phyloP scores from a whole-genome alignment of 2,329 filamentous ascomycete genomes.

The Stemphylium lycopersici region DNA sequence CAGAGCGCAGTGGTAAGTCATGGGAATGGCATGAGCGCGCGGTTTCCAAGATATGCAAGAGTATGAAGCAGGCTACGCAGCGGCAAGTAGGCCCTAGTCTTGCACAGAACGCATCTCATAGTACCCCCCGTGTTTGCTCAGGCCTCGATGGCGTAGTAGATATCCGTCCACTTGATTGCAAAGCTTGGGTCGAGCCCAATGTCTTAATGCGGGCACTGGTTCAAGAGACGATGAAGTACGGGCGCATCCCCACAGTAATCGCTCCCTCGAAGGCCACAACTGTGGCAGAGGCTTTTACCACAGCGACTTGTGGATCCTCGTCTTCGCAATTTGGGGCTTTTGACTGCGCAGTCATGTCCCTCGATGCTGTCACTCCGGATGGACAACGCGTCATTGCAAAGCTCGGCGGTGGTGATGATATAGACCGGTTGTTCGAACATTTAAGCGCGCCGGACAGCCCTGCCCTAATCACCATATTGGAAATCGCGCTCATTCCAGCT shows the following conservation, averaged over 20 bases:
- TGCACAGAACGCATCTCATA: neutral
- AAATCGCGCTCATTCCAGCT: constrained; percentile 3
- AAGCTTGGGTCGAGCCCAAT: neutral
- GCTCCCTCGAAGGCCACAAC: neutral
- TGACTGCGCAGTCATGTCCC: constrained; percentile 2
- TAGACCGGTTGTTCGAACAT: neutral
- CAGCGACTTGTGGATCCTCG: neutral
- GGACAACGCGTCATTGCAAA: neutral
- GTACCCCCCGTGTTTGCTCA: neutral
- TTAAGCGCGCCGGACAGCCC: neutral
- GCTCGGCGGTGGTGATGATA: neutral
- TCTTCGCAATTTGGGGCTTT: neutral
- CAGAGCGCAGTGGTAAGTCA: neutral
- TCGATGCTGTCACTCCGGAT: neutral
- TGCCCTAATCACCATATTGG: neutral
- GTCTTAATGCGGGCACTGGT: neutral
- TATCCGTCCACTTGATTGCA: neutral
- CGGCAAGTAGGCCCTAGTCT: neutral
- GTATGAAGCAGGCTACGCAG: neutral
- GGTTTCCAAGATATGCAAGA: neutral
- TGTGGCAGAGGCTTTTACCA: constrained; percentile 1
- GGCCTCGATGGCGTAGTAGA: neutral
- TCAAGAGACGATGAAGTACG: neutral
- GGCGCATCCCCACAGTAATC: constrained; percentile 1
- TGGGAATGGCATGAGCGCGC: neutral